phyloP scores from a whole-genome alignment of 1,284 basidiomycete species.

The Heterobasidion annosum region DNA sequence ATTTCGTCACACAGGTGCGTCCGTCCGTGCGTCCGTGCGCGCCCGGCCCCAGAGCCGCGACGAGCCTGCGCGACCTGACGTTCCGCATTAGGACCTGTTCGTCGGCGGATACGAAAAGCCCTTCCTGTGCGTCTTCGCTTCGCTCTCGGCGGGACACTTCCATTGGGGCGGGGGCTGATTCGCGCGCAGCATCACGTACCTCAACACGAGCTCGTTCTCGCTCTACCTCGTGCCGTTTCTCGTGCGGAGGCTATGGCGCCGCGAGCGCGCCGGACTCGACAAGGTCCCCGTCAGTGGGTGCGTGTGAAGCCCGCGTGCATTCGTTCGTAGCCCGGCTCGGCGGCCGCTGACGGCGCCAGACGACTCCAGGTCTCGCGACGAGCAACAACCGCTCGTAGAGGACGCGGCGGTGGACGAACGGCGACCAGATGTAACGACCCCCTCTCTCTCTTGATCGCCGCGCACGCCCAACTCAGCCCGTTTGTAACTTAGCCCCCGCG shows the following conservation, averaged over 20 bases:
- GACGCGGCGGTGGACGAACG: not conserved
- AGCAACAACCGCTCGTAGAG: constrained; percentile 27
- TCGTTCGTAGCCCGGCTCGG: not conserved
- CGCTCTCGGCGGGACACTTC: not conserved
- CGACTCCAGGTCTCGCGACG: constrained; percentile 13
- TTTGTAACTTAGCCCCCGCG: not conserved
- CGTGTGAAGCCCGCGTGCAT: not conserved
- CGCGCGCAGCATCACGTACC: constrained; percentile 67
- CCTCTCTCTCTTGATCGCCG: too few relatives aligned
- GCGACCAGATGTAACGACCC: not conserved
- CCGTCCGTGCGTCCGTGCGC: not conserved
- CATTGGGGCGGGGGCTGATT: too few relatives aligned
- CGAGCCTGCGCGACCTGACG: not conserved
- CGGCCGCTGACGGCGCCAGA: too few relatives aligned
- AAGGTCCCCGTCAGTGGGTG: constrained; percentile 6
- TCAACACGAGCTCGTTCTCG: constrained; percentile 85
- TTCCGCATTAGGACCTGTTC: constrained; percentile 46
- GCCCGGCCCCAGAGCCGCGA: not conserved
- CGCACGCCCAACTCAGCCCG: too few relatives aligned
- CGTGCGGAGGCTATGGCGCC: constrained; percentile 28
- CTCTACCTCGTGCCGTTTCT: constrained; percentile 78
- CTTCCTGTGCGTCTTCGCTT: constrained; percentile 51
- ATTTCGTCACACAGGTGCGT: constrained; percentile 69
- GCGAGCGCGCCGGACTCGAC: constrained; percentile 11
- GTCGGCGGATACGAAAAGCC: constrained; percentile 72